Percentiles rank a stretch among this genome's conserved stretches.
Evolutionary conservation across 2,329 filamentous ascomycete genomes (phyloP).

Genomic region (Zymoseptoria pseudotritici): DNA sequence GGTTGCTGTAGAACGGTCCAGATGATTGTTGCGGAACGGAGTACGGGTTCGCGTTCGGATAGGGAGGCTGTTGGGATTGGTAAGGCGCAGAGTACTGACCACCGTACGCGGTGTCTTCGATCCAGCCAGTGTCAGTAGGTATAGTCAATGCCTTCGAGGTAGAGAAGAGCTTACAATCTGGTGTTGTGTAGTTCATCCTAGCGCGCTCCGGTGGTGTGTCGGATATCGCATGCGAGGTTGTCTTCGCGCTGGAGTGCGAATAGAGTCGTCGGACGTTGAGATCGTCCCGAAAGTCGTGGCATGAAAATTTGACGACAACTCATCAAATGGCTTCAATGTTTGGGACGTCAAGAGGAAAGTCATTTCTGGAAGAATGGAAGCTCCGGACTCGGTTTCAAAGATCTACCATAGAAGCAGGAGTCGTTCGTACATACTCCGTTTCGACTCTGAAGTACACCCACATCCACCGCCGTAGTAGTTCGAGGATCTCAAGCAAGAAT

Average conservation of each 20-base stretch:
- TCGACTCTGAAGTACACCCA: constrained; percentile 97
- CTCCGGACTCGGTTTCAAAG: constrained; percentile 3
- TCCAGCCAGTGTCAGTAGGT: background rate
- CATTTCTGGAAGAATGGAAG: background rate
- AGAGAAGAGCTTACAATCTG: background rate
- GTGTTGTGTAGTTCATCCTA: background rate
- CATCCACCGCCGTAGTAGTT: constrained; percentile 83
- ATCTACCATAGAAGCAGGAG: constrained; percentile 6
- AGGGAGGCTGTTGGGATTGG: background rate
- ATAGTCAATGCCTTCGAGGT: background rate
- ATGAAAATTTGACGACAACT: background rate
- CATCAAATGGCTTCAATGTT: background rate
- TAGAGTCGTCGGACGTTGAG: background rate
- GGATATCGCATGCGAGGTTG: background rate
- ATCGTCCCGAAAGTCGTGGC: background rate
- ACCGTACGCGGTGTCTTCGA: background rate
- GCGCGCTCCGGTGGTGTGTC: background rate
- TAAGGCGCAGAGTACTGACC: background rate
- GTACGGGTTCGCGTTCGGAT: background rate
- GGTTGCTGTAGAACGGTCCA: background rate
- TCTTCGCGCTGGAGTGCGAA: background rate
- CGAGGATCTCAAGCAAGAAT: constrained; percentile 77
- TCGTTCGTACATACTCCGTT: constrained; percentile 64
- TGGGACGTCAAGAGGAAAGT: background rate
- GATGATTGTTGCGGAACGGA: background rate